Base-by-base conservation (phyloP, 441 rosid species). In the Raphanus hybrid region DNA sequence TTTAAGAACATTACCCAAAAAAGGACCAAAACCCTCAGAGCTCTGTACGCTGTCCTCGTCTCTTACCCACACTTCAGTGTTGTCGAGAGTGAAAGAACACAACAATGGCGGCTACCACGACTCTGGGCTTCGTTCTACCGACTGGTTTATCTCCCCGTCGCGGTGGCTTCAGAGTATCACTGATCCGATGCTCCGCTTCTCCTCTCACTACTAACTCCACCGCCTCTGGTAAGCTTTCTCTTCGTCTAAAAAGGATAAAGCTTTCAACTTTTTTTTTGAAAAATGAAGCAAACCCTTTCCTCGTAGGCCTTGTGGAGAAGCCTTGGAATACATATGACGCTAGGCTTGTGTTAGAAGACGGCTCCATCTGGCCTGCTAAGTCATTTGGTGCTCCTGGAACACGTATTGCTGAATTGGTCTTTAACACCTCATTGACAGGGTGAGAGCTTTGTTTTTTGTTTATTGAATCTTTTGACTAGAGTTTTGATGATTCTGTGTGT, bases 391-490 rank as follows among this genome's bases (percentile, higher is more conserved):
- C 96, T 54, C 81, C 83, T 8, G 99, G 98, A 59, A 95, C 98
- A 8, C 96, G 89, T 84, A 87, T 95, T 71, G 98, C 98, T 0
- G 98, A 95, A 84, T 91, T 95, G 73, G 99, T 95, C 5, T 95
- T 95, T 82, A 95, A 95, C 76, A 95, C 99, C 16, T 95, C 98
- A 60, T 74, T 93, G 82, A 93, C 97, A 6, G 97, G 98, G 96
- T 90, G 75, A 37, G 43, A 52, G 84, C 9, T 8, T 48, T 37
- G 43, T 37, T 37, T 37, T 37, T 34, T 29, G 34, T 29, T 29
- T 23, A 20, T 29, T 29, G 34, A 4, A 29, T 29, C 34, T 10
- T 2, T 8, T 29, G 12, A 50, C 52, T 59, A 41, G 34, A 58
- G 50, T 69, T 34, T 27, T 55, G 64, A 14, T 18, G 64, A n/a